These are phyloP conservation scores for Lasiodiplodia citricola DNA, from an alignment of 2,329 filamentous ascomycete genomes.

Conservation along the genomic window DNA sequence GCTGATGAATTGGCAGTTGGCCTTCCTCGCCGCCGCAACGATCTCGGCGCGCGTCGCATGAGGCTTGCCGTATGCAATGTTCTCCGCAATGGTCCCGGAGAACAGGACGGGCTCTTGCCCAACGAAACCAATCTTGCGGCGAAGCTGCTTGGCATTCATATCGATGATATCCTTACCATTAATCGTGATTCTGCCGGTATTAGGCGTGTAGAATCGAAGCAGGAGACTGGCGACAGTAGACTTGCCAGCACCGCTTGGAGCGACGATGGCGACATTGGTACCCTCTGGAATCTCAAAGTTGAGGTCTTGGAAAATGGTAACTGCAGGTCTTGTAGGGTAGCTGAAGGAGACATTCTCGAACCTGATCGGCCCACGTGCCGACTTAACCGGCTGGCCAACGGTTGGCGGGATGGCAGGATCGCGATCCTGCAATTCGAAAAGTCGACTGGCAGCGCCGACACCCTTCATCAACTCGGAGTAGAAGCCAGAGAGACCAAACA, in stretches of 20 bases:
- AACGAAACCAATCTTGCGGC: constrained; percentile 92
- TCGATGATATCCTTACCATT: constrained; percentile 80
- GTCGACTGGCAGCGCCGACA: constrained; percentile 90
- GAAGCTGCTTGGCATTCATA: constrained; percentile 92
- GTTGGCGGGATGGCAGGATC: constrained; percentile 87
- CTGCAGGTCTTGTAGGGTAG: constrained; percentile 91
- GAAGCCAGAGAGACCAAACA: constrained; percentile 93
- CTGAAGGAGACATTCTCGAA: constrained; percentile 87
- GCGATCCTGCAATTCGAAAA: constrained; percentile 95
- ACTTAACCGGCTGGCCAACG: constrained; percentile 76
- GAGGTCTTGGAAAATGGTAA: constrained; percentile 86
- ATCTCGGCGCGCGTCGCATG: constrained; percentile 80
- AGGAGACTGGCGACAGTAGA: constrained; percentile 93
- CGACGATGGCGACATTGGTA: constrained; percentile 94
- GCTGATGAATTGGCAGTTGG: constrained; percentile 95
- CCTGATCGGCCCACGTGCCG: constrained; percentile 84
- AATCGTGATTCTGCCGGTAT: constrained; percentile 76
- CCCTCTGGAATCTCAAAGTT: constrained; percentile 92
- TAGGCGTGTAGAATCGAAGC: constrained; percentile 88
- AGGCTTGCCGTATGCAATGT: constrained; percentile 90
- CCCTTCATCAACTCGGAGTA: constrained; percentile 99
- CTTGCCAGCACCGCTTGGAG: constrained; percentile 94
- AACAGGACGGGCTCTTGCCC: constrained; percentile 94
- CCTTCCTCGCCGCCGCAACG: constrained; percentile 82
- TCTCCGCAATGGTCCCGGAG: constrained; percentile 82